Conservation (phyloP, 2,329 filamentous ascomycete genomes). For the Sarocladiaceae sp. region DNA sequence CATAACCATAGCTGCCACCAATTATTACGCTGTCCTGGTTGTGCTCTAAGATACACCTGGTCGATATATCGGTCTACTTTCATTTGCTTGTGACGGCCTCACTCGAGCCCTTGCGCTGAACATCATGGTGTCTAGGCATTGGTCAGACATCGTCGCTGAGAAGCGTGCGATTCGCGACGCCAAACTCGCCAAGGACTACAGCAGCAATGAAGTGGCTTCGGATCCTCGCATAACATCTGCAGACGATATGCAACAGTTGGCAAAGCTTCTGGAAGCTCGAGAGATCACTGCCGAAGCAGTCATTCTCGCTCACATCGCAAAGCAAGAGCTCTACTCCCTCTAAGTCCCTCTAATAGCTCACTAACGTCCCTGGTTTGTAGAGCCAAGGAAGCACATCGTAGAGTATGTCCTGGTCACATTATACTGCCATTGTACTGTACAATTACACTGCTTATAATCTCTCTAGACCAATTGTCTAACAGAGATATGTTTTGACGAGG, state of each 20-base stretch:
- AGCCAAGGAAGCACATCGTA: not conserved
- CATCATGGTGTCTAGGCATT: no score
- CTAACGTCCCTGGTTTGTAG: not conserved
- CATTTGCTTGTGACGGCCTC: no score
- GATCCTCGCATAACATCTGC: not conserved
- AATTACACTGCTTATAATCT: no score
- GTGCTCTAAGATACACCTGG: no score
- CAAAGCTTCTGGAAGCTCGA: not conserved
- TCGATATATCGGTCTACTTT: no score
- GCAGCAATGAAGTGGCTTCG: not conserved
- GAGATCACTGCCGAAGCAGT: not conserved
- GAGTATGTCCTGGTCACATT: not conserved
- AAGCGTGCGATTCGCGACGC: not conserved
- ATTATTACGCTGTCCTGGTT: no score
- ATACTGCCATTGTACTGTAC: no score
- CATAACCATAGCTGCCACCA: no score
- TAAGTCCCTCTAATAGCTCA: no score
- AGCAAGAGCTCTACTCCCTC: not conserved
- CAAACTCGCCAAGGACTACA: not conserved
- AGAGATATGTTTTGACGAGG: constrained; percentile 47
- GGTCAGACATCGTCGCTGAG: not conserved
- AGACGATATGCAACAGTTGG: not conserved
- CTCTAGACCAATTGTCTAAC: constrained; percentile 33
- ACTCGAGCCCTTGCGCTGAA: no score
- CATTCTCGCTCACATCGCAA: not conserved